A percentile compares a stretch with the other conserved stretches of the same genome.
These are phyloP conservation scores for Gentiana macrophylla DNA, from an alignment of 257 asterid species.

Conservation along the genomic window DNA sequence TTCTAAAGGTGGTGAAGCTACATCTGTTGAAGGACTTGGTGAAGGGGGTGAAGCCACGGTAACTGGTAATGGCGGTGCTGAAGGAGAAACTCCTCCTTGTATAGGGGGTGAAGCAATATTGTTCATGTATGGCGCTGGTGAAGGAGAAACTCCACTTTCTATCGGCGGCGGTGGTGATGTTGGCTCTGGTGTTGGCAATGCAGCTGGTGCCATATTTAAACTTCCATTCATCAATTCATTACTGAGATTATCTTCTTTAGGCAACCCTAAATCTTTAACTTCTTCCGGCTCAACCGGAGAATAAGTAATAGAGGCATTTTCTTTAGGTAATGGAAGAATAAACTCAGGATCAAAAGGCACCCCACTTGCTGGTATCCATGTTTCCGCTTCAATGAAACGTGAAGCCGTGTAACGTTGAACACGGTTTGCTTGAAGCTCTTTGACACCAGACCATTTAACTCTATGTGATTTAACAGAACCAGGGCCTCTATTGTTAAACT, in stretches of 20 bases:
- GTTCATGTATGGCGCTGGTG: too few relatives aligned
- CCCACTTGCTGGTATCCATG: slow-evolving; percentile 36
- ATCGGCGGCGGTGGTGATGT: background rate
- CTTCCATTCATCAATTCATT: background rate
- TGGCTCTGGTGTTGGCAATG: background rate
- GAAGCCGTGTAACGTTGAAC: slow-evolving; percentile 45
- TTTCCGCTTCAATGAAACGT: slow-evolving; percentile 38
- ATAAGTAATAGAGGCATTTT: slow-evolving; percentile 32
- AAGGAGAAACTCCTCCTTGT: too few relatives aligned
- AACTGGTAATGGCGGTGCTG: too few relatives aligned
- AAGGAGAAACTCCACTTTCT: too few relatives aligned
- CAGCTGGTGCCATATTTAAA: background rate
- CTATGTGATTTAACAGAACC: slow-evolving; percentile 47
- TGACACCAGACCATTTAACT: slow-evolving; percentile 54
- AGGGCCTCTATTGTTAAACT: slow-evolving; percentile 71
- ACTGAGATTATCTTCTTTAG: slow-evolving; percentile 10
- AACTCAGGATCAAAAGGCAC: slow-evolving; percentile 46
- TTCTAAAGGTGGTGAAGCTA: too few relatives aligned
- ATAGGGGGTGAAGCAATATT: too few relatives aligned
- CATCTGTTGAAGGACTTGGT: too few relatives aligned
- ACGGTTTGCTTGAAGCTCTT: slow-evolving; percentile 46
- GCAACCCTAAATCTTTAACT: slow-evolving; percentile 42
- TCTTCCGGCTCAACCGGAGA: slow-evolving; percentile 58
- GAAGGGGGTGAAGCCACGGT: too few relatives aligned
- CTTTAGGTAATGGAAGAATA: slow-evolving; percentile 41